A percentile compares a stretch with the other conserved stretches of the same genome.
Conservation (phyloP, 208 protist genomes). For the Trypanosoma lewisi region DNA sequence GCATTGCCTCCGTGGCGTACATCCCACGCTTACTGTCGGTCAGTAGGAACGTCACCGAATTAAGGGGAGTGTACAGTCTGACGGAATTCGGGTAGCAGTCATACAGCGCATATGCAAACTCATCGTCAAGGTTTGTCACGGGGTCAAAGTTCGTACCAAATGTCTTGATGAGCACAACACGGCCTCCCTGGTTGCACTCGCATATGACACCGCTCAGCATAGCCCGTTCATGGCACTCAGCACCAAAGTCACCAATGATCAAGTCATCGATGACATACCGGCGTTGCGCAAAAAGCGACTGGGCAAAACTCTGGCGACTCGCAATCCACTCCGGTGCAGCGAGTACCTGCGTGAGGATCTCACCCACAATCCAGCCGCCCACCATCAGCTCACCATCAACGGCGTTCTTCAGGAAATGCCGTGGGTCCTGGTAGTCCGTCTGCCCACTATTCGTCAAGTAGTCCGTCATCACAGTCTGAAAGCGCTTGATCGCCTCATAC, state of each 20-base stretch:
- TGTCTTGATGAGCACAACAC: slow-evolving; percentile 24
- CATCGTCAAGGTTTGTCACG: slow-evolving; percentile 1
- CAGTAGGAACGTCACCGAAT: too few relatives aligned
- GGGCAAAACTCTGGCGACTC: slow-evolving; percentile 20
- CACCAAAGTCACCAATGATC: slow-evolving; percentile 61
- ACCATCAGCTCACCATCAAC: slow-evolving; percentile 24
- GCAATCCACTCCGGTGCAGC: background rate
- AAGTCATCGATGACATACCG: slow-evolving; percentile 56
- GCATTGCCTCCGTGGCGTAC: too few relatives aligned
- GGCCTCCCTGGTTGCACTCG: slow-evolving; percentile 48
- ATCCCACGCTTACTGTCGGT: too few relatives aligned
- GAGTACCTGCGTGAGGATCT: slow-evolving; percentile 14
- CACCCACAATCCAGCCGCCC: slow-evolving; percentile 25
- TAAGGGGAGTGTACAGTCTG: slow-evolving; percentile 5
- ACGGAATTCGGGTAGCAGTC: slow-evolving; percentile 15
- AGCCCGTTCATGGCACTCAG: slow-evolving; percentile 11
- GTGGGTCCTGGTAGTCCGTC: slow-evolving; percentile 17
- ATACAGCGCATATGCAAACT: slow-evolving; percentile 3
- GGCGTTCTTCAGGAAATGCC: slow-evolving; percentile 8
- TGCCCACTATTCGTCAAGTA: slow-evolving; percentile 32
- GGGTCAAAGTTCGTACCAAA: background rate
- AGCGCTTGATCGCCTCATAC: slow-evolving; percentile 30
- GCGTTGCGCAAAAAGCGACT: slow-evolving; percentile 38
- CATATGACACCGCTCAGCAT: slow-evolving; percentile 30
- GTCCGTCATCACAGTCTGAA: slow-evolving; percentile 33